phyloP scores from a whole-genome alignment of 495 filamentous ascomycete genomes.

The Pyrenopolyporus hunteri region DNA sequence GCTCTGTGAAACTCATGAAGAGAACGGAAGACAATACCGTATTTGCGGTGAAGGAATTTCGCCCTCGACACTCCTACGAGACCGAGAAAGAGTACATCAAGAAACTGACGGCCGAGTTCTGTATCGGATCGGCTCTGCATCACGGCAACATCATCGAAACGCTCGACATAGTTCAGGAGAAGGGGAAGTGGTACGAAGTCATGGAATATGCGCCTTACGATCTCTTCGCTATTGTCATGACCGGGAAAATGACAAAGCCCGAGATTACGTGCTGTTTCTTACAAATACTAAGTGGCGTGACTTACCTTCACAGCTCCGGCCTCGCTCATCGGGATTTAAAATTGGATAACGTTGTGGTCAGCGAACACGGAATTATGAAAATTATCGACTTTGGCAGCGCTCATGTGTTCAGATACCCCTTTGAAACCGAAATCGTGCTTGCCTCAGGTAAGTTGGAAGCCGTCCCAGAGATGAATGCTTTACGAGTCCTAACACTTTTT shows the following conservation, averaged over 20 bases:
- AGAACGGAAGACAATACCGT: constrained; percentile 86
- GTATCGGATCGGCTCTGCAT: constrained; percentile 94
- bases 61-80: constrained; percentile 91
- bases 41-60: constrained; percentile 97
- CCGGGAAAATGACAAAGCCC: constrained; percentile 92
- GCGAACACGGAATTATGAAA: constrained; percentile 98
- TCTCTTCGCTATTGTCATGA: constrained; percentile 99
- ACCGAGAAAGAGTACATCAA: constrained; percentile 94
- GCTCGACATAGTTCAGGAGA: constrained; percentile 95
- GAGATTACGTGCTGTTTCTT: constrained; percentile 91
- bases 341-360: constrained; percentile 97
- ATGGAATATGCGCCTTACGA: constrained; percentile 99
- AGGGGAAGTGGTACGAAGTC: constrained; percentile 95
- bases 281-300: constrained; percentile 94
- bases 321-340: constrained; percentile 96
- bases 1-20: constrained; percentile 94
- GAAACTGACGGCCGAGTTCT: constrained; percentile 99
- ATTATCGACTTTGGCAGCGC: constrained; percentile 99
- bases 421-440: constrained; percentile 87
- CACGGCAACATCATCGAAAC: constrained; percentile 99
- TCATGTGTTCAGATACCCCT: constrained; percentile 95
- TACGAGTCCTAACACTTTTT: constrained; percentile 19
- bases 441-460: constrained; percentile 73
- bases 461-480: background rate
- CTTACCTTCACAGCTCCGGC: constrained; percentile 96